These are phyloP conservation scores for Pythium monospermum DNA, from an alignment of 352 stramenopile genomes.

Conservation along the genomic window DNA sequence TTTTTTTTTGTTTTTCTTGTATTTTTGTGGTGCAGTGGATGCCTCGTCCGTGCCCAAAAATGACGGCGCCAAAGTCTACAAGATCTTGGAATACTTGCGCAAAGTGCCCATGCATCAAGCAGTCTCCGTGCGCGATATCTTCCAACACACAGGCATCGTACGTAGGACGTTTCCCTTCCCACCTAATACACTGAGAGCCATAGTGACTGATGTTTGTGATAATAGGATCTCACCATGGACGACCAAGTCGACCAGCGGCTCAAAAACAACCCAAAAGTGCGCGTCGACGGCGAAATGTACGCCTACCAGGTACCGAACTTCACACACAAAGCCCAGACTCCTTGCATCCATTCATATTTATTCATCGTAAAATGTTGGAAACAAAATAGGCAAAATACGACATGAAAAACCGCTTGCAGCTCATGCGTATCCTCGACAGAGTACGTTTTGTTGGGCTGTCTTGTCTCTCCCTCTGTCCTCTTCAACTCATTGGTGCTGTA, in stretches of 20 bases:
- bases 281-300: conserved; percentile 66
- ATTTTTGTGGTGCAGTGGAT: conserved; percentile 37
- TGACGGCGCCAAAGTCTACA: conserved; percentile 83
- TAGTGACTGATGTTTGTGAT: background rate
- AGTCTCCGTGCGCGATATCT: conserved; percentile 63
- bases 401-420: conserved; percentile 78
- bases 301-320: conserved; percentile 79
- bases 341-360: too few relatives aligned
- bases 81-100: conserved; percentile 83
- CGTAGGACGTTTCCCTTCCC: conserved; percentile 9
- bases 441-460: conserved; percentile 33
- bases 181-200: background rate
- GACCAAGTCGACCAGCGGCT: conserved; percentile 81
- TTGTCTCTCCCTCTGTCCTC: background rate
- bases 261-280: conserved; percentile 86
- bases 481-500: too few relatives aligned
- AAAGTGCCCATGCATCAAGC: conserved; percentile 77
- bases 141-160: conserved; percentile 83
- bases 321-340: too few relatives aligned
- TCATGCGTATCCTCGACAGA: conserved; percentile 73
- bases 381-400: conserved; percentile 89
- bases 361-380: too few relatives aligned
- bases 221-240: conserved; percentile 68
- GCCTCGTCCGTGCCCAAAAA: conserved; percentile 78
- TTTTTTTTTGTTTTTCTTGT: background rate